These are phyloP conservation scores for Tricholoma terreum DNA, from an alignment of 768 basidiomycete genomes.

Conservation along the genomic window DNA sequence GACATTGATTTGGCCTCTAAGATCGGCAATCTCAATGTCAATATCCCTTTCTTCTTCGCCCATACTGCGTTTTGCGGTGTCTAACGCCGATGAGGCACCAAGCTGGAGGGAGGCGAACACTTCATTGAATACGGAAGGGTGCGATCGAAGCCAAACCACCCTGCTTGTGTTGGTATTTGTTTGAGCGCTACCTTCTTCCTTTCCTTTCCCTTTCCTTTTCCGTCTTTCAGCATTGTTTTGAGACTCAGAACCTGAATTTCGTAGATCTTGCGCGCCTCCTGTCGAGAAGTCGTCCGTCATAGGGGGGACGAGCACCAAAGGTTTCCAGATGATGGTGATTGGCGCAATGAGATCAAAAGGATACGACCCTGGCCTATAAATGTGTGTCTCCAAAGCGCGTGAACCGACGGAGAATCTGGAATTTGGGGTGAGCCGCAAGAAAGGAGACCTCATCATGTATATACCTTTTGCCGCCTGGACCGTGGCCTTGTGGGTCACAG, in stretches of 20 bases:
- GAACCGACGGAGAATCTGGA: conserved; percentile 64
- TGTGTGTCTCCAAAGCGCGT: conserved; percentile 59
- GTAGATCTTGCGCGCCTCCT: not conserved
- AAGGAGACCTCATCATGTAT: conserved; percentile 3
- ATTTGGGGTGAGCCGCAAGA: not conserved
- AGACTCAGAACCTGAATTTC: conserved; percentile 1
- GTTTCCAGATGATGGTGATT: conserved; percentile 70
- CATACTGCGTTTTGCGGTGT: conserved; percentile 26
- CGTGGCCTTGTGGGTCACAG: conserved; percentile 62
- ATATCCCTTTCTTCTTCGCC: conserved; percentile 22
- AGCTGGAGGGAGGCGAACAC: conserved; percentile 50
- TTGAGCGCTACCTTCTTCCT: conserved; percentile 28
- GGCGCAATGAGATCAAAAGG: conserved; percentile 74
- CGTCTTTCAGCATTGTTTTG: conserved; percentile 9
- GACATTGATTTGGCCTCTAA: conserved; percentile 67
- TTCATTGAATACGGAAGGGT: conserved; percentile 68
- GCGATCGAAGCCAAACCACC: conserved; percentile 71
- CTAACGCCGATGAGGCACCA: conserved; percentile 50
- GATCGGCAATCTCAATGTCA: conserved; percentile 65
- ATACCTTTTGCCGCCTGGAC: conserved; percentile 62
- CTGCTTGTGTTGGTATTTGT: conserved; percentile 26
- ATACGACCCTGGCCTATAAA: conserved; percentile 62
- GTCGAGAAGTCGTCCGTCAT: conserved; percentile 2
- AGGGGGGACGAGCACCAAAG: conserved; percentile 20
- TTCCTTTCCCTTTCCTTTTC: conserved; percentile 23